phyloP scores from a whole-genome alignment of 331 rosid species.

The Acacia concinna region DNA sequence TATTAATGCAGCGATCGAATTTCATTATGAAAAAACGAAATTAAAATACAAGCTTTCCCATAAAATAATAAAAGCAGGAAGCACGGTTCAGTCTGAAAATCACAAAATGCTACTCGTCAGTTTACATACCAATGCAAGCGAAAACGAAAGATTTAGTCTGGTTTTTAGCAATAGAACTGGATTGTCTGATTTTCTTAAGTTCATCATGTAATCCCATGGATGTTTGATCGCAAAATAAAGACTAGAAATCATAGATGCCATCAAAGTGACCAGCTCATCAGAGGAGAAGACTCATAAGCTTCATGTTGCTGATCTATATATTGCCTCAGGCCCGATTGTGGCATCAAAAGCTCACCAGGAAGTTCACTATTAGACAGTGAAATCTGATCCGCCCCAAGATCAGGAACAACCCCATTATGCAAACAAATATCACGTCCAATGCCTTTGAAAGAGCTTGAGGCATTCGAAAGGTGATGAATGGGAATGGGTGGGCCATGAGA shows the following conservation, averaged over 20 bases:
- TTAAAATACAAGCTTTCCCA: not conserved
- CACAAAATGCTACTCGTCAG: not conserved
- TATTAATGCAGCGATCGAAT: not conserved
- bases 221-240: not conserved
- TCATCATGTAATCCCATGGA: not conserved
- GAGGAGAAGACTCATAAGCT: conserved; percentile 44
- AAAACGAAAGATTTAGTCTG: not conserved
- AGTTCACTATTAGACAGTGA: conserved; percentile 52
- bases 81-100: not conserved
- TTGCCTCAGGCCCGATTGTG: conserved; percentile 54
- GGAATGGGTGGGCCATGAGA: conserved; percentile 45
- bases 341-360: conserved; percentile 46
- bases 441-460: conserved; percentile 62
- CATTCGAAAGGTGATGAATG: conserved; percentile 49
- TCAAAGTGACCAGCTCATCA: conserved; percentile 72
- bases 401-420: conserved; percentile 45
- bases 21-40: not conserved
- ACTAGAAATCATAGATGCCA: conserved; percentile 26
- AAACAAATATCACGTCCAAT: conserved; percentile 50
- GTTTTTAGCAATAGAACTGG: not conserved
- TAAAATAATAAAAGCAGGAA: not conserved
- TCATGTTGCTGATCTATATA: conserved; percentile 60
- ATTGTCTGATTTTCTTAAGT: not conserved
- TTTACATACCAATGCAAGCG: conserved; percentile 24
- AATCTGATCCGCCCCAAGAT: conserved; percentile 62